phyloP scores from a whole-genome alignment of 148 eudicot genomes.

The Heliamphora exappendiculata region DNA sequence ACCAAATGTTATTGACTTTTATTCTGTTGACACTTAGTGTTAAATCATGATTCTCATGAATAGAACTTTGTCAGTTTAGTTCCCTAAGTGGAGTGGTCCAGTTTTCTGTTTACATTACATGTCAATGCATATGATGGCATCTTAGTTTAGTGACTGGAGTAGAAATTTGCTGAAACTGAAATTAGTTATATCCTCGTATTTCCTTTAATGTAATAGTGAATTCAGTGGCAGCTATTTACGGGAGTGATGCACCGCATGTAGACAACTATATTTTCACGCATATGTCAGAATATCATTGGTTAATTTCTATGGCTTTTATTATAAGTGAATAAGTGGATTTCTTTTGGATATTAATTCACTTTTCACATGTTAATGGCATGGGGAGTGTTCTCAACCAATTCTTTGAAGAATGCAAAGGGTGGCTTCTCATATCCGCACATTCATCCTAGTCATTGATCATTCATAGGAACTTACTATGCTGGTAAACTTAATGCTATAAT shows the following conservation, averaged over 20 bases:
- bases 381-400: background rate
- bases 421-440: background rate
- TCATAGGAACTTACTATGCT: background rate
- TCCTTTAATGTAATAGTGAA: background rate
- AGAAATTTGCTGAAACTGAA: background rate
- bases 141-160: background rate
- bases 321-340: no score
- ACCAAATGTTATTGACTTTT: constrained; percentile 11
- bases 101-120: background rate
- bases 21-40: background rate
- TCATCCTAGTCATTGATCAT: background rate
- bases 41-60: background rate
- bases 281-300: background rate
- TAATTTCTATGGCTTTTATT: background rate
- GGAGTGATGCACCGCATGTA: background rate
- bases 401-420: background rate
- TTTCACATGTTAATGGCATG: background rate
- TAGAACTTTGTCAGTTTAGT: background rate
- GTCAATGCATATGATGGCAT: background rate
- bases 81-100: background rate
- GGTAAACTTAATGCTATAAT: background rate
- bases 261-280: background rate
- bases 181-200: background rate
- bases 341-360: background rate
- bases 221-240: background rate